phyloP scores from a whole-genome alignment of 2,329 filamentous ascomycete genomes.

The Ophiocordyceps camponoti-saundersi region DNA sequence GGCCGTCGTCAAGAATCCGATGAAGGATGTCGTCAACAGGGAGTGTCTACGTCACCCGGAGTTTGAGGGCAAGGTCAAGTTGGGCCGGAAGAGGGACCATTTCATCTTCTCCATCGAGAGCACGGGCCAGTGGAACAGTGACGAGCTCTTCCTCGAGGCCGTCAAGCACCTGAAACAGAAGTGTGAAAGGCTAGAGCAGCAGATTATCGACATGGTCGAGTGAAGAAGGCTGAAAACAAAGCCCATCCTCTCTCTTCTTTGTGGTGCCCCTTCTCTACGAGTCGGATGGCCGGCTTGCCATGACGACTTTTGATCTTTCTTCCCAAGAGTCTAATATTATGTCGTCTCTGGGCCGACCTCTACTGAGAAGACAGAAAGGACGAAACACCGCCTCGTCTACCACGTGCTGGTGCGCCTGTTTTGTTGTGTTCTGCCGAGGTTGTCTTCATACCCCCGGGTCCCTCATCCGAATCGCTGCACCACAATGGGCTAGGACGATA shows the following conservation, averaged over 20 bases:
- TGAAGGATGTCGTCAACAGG: constrained; percentile 88
- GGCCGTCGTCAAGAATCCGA: constrained; percentile 73
- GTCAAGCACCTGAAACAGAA: constrained; percentile 76
- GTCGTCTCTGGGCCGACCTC: not conserved
- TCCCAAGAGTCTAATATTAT: not conserved
- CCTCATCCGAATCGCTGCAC: no score
- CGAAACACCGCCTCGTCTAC: not conserved
- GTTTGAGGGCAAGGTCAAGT: constrained; percentile 88
- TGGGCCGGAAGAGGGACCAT: constrained; percentile 80
- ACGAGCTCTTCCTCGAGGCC: constrained; percentile 82
- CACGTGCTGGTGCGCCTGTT: not conserved
- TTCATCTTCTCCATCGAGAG: constrained; percentile 97
- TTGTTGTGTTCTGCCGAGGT: not conserved
- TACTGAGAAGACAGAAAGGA: no score
- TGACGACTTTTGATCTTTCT: not conserved
- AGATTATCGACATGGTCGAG: constrained; percentile 47
- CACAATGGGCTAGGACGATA: no score
- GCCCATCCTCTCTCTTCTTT: no score
- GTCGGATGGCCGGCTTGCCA: not conserved
- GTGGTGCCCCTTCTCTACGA: not conserved
- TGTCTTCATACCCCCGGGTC: no score
- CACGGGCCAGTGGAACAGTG: constrained; percentile 86
- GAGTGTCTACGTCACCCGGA: constrained; percentile 84
- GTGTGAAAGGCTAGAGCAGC: constrained; percentile 55
- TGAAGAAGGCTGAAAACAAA: constrained; percentile 9